These are phyloP conservation scores for Triadica sebifera DNA, from an alignment of 345 rosid species.

Conservation along the genomic window DNA sequence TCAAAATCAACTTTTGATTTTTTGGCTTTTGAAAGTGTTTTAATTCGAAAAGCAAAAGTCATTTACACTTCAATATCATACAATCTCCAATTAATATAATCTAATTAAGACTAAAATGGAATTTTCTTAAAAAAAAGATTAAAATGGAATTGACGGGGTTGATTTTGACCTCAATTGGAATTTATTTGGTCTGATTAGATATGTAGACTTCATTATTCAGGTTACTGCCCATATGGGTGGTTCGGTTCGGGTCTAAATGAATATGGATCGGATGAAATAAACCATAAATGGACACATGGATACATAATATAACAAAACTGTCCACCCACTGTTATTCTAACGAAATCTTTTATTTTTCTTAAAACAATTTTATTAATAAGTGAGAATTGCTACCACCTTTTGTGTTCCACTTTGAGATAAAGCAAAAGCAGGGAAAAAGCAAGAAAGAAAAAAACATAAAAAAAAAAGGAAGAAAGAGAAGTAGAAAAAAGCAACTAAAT, in stretches of 20 bases:
- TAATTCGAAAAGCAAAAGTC: not conserved
- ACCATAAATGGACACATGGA: slow-evolving; percentile 2
- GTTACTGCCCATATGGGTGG: not conserved
- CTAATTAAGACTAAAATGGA: no score
- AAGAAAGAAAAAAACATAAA: slow-evolving; percentile 33
- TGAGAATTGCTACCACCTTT: slow-evolving; percentile 24
- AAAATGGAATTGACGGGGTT: not conserved
- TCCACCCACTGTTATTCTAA: slow-evolving; percentile 16
- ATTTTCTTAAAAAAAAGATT: no score
- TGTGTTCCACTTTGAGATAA: slow-evolving; percentile 84
- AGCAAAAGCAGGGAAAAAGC: slow-evolving; percentile 72
- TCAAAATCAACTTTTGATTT: slow-evolving; percentile 1
- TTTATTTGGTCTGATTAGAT: no score
- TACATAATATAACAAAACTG: slow-evolving; percentile 6
- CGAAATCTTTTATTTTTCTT: not conserved
- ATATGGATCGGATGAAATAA: not conserved
- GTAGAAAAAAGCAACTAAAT: slow-evolving; percentile 30
- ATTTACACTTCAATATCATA: not conserved
- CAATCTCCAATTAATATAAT: not conserved
- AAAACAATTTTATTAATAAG: no score
- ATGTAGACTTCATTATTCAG: no score
- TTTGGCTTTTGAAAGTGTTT: not conserved
- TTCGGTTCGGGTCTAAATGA: not conserved
- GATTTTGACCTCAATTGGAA: not conserved
- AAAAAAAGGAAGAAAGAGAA: slow-evolving; percentile 25